phyloP scores from a whole-genome alignment of 2,329 filamentous ascomycete genomes.

The Botryotinia narcissicola region DNA sequence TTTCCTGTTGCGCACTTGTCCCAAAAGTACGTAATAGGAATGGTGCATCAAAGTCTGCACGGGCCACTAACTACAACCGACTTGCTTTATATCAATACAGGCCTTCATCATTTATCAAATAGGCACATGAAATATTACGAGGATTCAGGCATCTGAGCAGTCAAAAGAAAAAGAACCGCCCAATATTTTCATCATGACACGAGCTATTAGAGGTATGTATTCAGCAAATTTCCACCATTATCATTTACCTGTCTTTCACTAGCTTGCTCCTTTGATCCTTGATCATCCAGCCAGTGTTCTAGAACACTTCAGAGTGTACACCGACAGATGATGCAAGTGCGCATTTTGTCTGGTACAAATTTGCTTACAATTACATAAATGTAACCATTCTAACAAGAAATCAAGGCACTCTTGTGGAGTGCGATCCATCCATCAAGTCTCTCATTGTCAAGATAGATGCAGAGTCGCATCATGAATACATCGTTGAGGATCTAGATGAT shows the following conservation, averaged over 20 bases:
- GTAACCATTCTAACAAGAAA: background rate
- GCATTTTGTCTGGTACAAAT: background rate
- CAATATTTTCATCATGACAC: slow-evolving; percentile 46
- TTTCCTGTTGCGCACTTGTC: background rate
- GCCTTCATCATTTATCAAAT: background rate
- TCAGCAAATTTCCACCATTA: slow-evolving; percentile 9
- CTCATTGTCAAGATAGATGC: slow-evolving; percentile 77
- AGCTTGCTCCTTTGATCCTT: background rate
- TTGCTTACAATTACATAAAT: too few species aligned
- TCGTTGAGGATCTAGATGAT: slow-evolving; percentile 79
- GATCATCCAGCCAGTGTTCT: background rate
- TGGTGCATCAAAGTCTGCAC: background rate
- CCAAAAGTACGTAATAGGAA: background rate
- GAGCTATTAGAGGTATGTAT: slow-evolving; percentile 53
- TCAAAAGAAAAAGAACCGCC: background rate
- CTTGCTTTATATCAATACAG: background rate
- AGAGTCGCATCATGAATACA: slow-evolving; percentile 62
- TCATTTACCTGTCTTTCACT: background rate
- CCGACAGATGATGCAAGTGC: background rate
- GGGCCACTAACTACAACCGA: background rate
- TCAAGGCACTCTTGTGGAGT: slow-evolving; percentile 70
- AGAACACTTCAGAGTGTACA: background rate
- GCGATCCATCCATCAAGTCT: slow-evolving; percentile 83
- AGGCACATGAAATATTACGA: background rate
- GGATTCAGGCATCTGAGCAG: background rate